Percentiles rank a stretch among this genome's conserved stretches.
Conservation (phyloP, 2,329 filamentous ascomycete genomes). For the Fusarium dimerum region DNA sequence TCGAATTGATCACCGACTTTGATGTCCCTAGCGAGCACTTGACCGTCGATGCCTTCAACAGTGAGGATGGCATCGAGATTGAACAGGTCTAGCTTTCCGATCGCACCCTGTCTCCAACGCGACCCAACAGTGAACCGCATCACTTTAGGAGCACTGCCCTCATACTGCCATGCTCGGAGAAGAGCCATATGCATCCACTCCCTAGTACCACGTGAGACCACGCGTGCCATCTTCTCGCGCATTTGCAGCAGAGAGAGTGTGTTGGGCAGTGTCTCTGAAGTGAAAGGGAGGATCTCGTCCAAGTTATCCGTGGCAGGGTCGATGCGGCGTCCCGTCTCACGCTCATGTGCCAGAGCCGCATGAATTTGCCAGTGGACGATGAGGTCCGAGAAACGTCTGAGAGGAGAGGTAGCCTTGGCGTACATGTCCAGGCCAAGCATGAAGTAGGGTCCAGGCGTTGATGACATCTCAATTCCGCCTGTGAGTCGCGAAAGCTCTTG, state of each 20-base stretch:
- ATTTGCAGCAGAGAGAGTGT: constrained; percentile 53
- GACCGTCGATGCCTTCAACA: constrained; percentile 38
- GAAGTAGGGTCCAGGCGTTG: constrained; percentile 56
- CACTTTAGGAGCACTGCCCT: constrained; percentile 47
- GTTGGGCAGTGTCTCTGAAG: constrained; percentile 39
- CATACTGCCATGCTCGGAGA: constrained; percentile 60
- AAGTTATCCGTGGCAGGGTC: constrained; percentile 30
- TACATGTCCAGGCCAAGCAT: constrained; percentile 62
- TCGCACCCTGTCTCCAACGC: constrained; percentile 35
- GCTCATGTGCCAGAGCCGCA: constrained; percentile 53
- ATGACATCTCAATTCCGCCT: constrained; percentile 54
- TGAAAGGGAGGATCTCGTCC: constrained; percentile 49
- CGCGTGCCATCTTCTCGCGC: constrained; percentile 52
- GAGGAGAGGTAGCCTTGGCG: constrained; percentile 63
- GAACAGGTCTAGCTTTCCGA: constrained; percentile 53
- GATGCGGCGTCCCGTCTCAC: constrained; percentile 31
- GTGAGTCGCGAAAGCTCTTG: constrained; percentile 33
- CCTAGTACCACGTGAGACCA: constrained; percentile 44
- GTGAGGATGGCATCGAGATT: constrained; percentile 46
- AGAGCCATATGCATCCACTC: constrained; percentile 63
- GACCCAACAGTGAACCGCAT: constrained; percentile 51
- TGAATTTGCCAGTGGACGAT: constrained; percentile 69
- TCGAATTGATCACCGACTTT: constrained; percentile 54
- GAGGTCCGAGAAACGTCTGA: constrained; percentile 65
- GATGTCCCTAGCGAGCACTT: constrained; percentile 44